Conservation (phyloP, 2,329 filamentous ascomycete genomes). For the Falciphora oryzae region DNA sequence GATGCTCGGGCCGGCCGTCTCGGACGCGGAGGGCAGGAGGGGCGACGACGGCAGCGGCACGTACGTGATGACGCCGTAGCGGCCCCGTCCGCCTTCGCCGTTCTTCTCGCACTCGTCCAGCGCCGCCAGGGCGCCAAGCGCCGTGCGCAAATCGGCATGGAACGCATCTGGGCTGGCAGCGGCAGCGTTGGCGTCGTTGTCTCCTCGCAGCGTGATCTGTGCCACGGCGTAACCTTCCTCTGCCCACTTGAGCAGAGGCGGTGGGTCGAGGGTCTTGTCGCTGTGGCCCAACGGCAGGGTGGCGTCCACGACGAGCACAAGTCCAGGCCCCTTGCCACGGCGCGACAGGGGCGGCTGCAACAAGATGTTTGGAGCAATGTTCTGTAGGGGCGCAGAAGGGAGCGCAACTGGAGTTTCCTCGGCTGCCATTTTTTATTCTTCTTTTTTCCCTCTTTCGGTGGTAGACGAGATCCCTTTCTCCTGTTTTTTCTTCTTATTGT, state of each 20-base stretch:
- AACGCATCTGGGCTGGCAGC: slow-evolving; percentile 11
- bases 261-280: slow-evolving; percentile 30
- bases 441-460: no score
- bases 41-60: slow-evolving; percentile 26
- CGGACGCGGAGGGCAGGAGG: not conserved
- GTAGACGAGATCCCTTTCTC: not conserved
- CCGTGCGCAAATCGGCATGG: slow-evolving; percentile 28
- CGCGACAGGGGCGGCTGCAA: slow-evolving; percentile 21
- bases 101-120: slow-evolving; percentile 24
- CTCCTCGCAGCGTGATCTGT: slow-evolving; percentile 35
- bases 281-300: slow-evolving; percentile 11
- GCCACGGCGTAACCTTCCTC: slow-evolving; percentile 63
- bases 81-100: slow-evolving; percentile 27
- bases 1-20: not conserved
- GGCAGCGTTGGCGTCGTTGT: slow-evolving; percentile 15
- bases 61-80: not conserved
- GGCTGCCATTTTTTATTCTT: not conserved
- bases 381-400: not conserved
- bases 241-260: slow-evolving; percentile 60
- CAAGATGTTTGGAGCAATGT: slow-evolving; percentile 1
- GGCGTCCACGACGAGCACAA: slow-evolving; percentile 18
- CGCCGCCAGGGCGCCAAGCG: slow-evolving; percentile 18
- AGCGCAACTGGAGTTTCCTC: not conserved
- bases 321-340: slow-evolving; percentile 22
- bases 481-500: not conserved